Conservation (phyloP, 2,329 filamentous ascomycete species). For the Byssothecium circinans region DNA sequence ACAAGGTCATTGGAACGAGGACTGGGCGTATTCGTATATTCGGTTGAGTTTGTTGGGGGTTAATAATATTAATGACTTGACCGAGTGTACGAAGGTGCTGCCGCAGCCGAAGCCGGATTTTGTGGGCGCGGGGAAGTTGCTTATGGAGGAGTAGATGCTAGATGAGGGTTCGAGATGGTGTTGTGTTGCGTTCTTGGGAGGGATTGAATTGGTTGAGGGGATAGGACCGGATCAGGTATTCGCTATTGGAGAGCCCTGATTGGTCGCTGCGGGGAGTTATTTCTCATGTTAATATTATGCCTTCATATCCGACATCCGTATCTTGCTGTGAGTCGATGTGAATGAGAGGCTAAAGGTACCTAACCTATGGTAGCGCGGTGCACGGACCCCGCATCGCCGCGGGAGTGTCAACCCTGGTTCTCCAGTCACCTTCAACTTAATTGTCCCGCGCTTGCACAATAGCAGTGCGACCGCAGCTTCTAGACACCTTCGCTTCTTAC, state of each 20-base stretch:
- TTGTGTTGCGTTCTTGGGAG: no score
- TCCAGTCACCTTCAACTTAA: not conserved
- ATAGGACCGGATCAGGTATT: no score
- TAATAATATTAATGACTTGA: constrained; percentile 56
- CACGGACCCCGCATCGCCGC: not conserved
- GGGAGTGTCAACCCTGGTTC: not conserved
- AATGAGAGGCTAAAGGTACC: no score
- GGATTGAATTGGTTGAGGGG: no score
- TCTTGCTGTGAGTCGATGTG: no score
- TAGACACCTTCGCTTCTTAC: not conserved
- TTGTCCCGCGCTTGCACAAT: not conserved
- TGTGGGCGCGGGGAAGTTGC: constrained; percentile 13
- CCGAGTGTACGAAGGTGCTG: constrained; percentile 56
- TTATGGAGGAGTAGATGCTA: constrained; percentile 10
- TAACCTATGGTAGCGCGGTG: no score
- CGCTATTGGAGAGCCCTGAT: no score
- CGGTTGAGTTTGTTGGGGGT: constrained; percentile 57
- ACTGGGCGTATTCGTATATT: constrained; percentile 53
- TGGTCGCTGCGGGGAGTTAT: no score
- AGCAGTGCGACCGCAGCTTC: not conserved
- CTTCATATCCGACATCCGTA: no score
- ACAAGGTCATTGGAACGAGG: constrained; percentile 22
- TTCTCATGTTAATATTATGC: no score
- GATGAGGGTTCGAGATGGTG: no score
- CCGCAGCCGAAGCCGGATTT: constrained; percentile 24